Evolutionary conservation across 805 yeast species (phyloP).

Genomic region (Grigorovia jiainica): DNA sequence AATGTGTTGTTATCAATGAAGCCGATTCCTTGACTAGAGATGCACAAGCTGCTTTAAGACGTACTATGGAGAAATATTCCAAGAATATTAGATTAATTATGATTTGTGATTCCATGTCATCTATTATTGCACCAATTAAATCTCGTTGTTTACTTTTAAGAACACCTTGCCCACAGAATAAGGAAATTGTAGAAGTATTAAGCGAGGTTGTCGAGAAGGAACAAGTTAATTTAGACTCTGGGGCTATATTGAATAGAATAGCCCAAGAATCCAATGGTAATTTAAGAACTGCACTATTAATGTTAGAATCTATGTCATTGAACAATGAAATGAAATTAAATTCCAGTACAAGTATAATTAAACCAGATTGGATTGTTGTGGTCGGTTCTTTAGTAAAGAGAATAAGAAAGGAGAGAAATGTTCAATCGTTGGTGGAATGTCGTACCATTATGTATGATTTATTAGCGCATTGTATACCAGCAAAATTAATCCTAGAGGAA

Average conservation of each 20-base stretch:
- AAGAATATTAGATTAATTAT: slow-evolving; percentile 74
- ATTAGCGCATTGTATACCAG: slow-evolving; percentile 88
- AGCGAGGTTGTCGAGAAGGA: slow-evolving; percentile 50
- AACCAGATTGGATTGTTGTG: slow-evolving; percentile 88
- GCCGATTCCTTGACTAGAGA: slow-evolving; percentile 85
- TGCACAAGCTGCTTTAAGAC: slow-evolving; percentile 90
- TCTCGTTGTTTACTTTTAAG: slow-evolving; percentile 87
- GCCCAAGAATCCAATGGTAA: slow-evolving; percentile 56
- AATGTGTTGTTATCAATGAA: slow-evolving; percentile 80
- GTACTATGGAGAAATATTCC: slow-evolving; percentile 94
- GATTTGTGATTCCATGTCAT: slow-evolving; percentile 82
- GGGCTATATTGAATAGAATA: slow-evolving; percentile 40
- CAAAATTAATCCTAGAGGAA: slow-evolving; percentile 65
- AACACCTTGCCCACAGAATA: slow-evolving; percentile 65
- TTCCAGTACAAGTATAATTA: slow-evolving; percentile 42
- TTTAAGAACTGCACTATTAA: slow-evolving; percentile 64
- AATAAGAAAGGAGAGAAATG: slow-evolving; percentile 54
- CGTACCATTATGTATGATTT: slow-evolving; percentile 72
- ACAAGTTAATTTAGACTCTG: slow-evolving; percentile 32
- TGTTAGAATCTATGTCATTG: slow-evolving; percentile 75
- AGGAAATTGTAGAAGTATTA: slow-evolving; percentile 52
- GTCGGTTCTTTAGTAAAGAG: slow-evolving; percentile 54
- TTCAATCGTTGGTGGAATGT: slow-evolving; percentile 43
- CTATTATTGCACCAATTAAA: slow-evolving; percentile 86
- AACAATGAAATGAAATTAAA: slow-evolving; percentile 46